These are phyloP conservation scores for Hyphodiscus sp. DNA, from an alignment of 2,329 filamentous ascomycete genomes.

Conservation along the genomic window DNA sequence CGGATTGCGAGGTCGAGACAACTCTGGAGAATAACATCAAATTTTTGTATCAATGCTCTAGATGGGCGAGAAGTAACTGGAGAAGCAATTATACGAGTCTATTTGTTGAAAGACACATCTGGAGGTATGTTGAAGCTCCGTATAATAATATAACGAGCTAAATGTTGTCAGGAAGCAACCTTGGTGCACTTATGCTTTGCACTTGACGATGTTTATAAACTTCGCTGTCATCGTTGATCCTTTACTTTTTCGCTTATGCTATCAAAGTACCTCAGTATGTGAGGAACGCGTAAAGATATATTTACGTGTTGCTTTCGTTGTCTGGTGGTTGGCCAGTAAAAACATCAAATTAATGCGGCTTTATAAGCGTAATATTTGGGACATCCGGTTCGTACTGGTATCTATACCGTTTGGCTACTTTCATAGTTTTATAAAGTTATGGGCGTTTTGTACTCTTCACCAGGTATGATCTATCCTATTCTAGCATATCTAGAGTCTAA, in stretches of 20 bases:
- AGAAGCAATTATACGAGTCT: slow-evolving; percentile 87
- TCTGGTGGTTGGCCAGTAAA: slow-evolving; percentile 83
- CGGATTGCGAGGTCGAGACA: slow-evolving; percentile 80
- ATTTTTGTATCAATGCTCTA: slow-evolving; percentile 83
- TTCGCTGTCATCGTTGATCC: slow-evolving; percentile 37
- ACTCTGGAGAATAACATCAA: slow-evolving; percentile 80
- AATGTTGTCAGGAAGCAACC: no score
- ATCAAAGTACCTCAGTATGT: slow-evolving; percentile 61
- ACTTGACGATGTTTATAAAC: no score
- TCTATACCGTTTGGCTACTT: slow-evolving; percentile 46
- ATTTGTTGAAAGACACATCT: slow-evolving; percentile 33
- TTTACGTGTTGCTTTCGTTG: slow-evolving; percentile 52
- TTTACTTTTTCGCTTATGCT: slow-evolving; percentile 61
- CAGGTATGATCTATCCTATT: no score
- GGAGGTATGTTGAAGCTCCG: no score
- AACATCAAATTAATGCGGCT: slow-evolving; percentile 82
- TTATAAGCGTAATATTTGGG: slow-evolving; percentile 73
- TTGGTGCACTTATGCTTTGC: no score
- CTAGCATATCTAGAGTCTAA: no score
- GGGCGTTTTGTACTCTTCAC: no score
- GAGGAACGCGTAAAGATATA: slow-evolving; percentile 44
- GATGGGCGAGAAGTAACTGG: slow-evolving; percentile 95
- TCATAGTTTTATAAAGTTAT: no score
- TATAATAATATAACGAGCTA: no score
- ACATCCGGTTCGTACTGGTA: slow-evolving; percentile 57